Percentiles rank a stretch among this genome's conserved stretches.
phyloP scores from a whole-genome alignment of 192 early-diverging fungal genomes.

The Podila verticillata region DNA sequence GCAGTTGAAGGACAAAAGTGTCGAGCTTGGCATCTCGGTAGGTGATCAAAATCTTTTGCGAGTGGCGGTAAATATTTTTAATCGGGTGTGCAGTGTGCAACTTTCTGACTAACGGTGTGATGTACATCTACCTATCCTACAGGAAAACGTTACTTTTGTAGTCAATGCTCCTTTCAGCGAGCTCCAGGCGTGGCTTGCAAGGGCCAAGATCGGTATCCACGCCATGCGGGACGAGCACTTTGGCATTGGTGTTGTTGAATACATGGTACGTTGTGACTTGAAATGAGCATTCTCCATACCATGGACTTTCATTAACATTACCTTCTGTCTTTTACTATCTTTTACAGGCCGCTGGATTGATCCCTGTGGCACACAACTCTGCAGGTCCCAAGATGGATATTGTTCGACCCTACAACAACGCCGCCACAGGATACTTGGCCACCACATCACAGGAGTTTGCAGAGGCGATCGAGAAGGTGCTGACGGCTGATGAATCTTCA shows the following conservation, averaged over 20 bases:
- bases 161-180: slow-evolving; percentile 83
- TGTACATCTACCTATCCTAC: slow-evolving; percentile 17
- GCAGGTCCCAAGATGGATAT: slow-evolving; percentile 91
- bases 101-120: background rate
- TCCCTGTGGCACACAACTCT: slow-evolving; percentile 84
- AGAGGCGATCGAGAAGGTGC: slow-evolving; percentile 55
- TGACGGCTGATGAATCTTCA: slow-evolving; percentile 54
- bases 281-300: background rate
- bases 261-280: slow-evolving; percentile 77
- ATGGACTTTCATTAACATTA: slow-evolving; percentile 5
- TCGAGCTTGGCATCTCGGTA: slow-evolving; percentile 67
- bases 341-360: slow-evolving; percentile 79
- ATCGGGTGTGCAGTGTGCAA: background rate
- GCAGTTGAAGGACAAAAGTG: slow-evolving; percentile 58
- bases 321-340: background rate
- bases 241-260: slow-evolving; percentile 97
- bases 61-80: background rate
- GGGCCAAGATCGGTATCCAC: slow-evolving; percentile 84
- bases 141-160: slow-evolving; percentile 78
- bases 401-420: slow-evolving; percentile 61
- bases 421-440: slow-evolving; percentile 71
- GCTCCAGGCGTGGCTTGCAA: slow-evolving; percentile 69
- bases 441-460: slow-evolving; percentile 73
- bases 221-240: slow-evolving; percentile 99
- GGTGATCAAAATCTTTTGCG: background rate